Evolutionary conservation across 768 basidiomycete species (phyloP).

Genomic region (Mrakia hoshinonis): DNA sequence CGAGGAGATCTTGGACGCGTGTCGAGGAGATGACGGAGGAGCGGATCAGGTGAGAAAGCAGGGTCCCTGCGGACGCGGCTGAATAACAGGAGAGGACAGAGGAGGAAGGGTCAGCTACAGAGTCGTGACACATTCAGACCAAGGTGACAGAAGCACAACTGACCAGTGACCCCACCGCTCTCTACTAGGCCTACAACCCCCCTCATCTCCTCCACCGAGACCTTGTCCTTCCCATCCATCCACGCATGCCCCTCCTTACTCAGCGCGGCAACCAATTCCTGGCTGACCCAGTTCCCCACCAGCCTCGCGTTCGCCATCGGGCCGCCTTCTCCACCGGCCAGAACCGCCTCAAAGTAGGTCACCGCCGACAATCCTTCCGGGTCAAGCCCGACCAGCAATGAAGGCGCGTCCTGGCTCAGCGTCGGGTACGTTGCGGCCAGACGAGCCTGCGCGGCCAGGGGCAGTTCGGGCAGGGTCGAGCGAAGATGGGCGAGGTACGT

Average conservation of each 20-base stretch:
- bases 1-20: constrained; percentile 15
- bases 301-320: constrained; percentile 45
- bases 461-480: constrained; percentile 49
- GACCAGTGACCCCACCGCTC: constrained; percentile 60
- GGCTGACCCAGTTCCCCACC: constrained; percentile 83
- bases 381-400: constrained; percentile 64
- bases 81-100: background rate
- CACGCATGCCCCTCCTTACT: constrained; percentile 43
- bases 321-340: constrained; percentile 42
- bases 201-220: constrained; percentile 52
- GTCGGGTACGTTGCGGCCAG: constrained; percentile 46
- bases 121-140: background rate
- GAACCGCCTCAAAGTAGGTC: constrained; percentile 69
- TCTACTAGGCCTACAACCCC: constrained; percentile 70
- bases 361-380: constrained; percentile 57
- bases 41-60: constrained; percentile 63
- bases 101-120: constrained; percentile 29
- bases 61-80: constrained; percentile 70
- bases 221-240: constrained; percentile 51
- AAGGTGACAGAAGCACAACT: background rate
- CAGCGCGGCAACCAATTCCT: constrained; percentile 76
- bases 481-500: constrained; percentile 39
- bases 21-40: constrained; percentile 31
- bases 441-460: constrained; percentile 53
- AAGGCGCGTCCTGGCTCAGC: constrained; percentile 57